Percentiles rank a stretch among this genome's conserved stretches.
Conservation (phyloP, 352 stramenopile species). For the Peronospora farinosa region DNA sequence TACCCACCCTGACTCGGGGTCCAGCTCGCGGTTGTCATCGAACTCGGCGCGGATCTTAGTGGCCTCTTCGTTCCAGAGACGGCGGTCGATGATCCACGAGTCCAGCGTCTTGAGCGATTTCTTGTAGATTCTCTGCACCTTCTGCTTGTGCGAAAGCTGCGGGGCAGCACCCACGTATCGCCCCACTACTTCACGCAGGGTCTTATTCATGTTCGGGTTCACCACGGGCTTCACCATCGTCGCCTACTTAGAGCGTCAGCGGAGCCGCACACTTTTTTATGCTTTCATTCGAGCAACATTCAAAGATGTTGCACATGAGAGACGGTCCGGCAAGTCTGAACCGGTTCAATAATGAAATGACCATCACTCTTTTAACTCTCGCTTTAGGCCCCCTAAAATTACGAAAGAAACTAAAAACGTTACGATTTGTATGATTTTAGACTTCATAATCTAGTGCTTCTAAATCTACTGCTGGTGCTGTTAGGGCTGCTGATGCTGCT, state of each 20-base stretch:
- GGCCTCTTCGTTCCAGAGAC: slow-evolving; percentile 93
- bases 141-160: slow-evolving; percentile 85
- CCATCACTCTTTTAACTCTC: too few relatives aligned
- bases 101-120: slow-evolving; percentile 90
- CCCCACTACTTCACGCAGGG: slow-evolving; percentile 72
- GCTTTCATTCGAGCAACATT: slow-evolving; percentile 14
- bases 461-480: too few relatives aligned
- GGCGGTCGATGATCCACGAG: slow-evolving; percentile 92
- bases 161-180: slow-evolving; percentile 48
- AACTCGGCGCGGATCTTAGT: slow-evolving; percentile 92
- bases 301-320: slow-evolving; percentile 3
- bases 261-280: slow-evolving; percentile 10
- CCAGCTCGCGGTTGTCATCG: slow-evolving; percentile 65
- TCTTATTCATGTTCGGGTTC: slow-evolving; percentile 84
- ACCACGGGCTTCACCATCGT: slow-evolving; percentile 60
- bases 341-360: too few relatives aligned
- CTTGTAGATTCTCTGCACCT: slow-evolving; percentile 91
- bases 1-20: slow-evolving; percentile 65
- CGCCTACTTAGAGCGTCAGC: slow-evolving; percentile 9
- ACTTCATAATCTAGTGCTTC: too few relatives aligned
- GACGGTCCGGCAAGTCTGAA: neutral
- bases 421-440: too few relatives aligned
- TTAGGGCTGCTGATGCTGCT: too few relatives aligned
- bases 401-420: too few relatives aligned
- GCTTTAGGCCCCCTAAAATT: too few relatives aligned